Conservation (phyloP, 2,329 filamentous ascomycete genomes). For the Botryosphaeria agaves region DNA sequence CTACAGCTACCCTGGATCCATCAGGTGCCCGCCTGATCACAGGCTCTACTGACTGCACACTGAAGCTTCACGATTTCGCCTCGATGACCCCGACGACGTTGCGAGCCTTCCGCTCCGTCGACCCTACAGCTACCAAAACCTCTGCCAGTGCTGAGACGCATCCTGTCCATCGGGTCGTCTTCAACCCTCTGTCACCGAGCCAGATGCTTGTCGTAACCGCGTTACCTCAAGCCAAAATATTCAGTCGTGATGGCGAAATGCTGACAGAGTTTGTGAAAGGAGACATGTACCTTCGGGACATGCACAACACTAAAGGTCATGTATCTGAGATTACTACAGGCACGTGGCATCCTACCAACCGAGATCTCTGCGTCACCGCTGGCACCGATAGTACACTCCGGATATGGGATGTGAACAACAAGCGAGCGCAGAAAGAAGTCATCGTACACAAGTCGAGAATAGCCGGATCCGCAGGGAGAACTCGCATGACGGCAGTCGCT, state of each 20-base stretch:
- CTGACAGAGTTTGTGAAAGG: conserved; percentile 86
- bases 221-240: conserved; percentile 75
- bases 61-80: conserved; percentile 90
- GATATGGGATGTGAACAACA: conserved; percentile 93
- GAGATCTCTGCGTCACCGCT: conserved; percentile 72
- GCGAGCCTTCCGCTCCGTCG: conserved; percentile 80
- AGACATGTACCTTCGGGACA: conserved; percentile 94
- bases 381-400: conserved; percentile 89
- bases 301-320: conserved; percentile 96
- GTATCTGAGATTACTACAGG: conserved; percentile 80
- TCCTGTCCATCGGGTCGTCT: conserved; percentile 70
- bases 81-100: conserved; percentile 92
- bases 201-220: conserved; percentile 77
- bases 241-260: conserved; percentile 76
- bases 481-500: conserved; percentile 80
- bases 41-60: conserved; percentile 76
- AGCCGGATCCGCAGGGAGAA: conserved; percentile 75
- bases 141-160: conserved; percentile 64
- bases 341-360: conserved; percentile 78
- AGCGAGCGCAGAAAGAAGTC: conserved; percentile 77
- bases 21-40: conserved; percentile 72
- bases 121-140: conserved; percentile 64
- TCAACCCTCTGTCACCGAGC: conserved; percentile 66
- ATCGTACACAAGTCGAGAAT: conserved; percentile 90
- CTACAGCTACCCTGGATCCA: conserved; percentile 67